Conservation (phyloP, 208 protist genomes). For the Trichomonas vaginalis region DNA sequence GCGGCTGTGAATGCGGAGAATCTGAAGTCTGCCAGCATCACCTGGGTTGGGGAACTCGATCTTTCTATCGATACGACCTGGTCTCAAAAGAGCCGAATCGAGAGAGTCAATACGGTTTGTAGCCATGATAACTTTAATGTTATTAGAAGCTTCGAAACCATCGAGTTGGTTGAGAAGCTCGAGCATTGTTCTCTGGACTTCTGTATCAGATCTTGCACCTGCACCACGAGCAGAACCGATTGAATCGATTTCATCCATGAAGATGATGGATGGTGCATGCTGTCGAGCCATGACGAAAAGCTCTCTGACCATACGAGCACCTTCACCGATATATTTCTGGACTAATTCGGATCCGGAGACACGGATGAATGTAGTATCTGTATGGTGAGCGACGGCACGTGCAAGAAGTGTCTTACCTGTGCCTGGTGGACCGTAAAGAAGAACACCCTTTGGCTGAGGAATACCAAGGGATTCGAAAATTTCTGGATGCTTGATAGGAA, state of each 20-base stretch:
- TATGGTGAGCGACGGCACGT: constrained; percentile 94
- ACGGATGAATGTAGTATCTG: constrained; percentile 80
- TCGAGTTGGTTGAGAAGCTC: constrained; percentile 99
- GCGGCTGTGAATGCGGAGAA: constrained; percentile 96
- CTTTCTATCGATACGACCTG: constrained; percentile 86
- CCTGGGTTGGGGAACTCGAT: constrained; percentile 43
- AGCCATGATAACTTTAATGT: constrained; percentile 92
- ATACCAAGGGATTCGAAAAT: constrained; percentile 97
- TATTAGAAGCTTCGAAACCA: constrained; percentile 94
- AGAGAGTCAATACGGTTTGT: constrained; percentile 99
- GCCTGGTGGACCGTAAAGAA: constrained; percentile 77
- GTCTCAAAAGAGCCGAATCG: constrained; percentile 91
- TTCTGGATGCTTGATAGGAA: constrained; percentile 96
- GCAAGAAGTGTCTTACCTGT: constrained; percentile 88
- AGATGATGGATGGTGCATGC: constrained; percentile 97
- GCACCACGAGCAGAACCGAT: constrained; percentile 66
- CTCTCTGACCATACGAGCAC: constrained; percentile 95
- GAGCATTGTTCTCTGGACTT: constrained; percentile 99
- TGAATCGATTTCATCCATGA: constrained; percentile 99
- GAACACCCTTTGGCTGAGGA: constrained; percentile 90
- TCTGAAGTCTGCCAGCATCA: constrained; percentile 69
- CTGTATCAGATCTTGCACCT: constrained; percentile 56
- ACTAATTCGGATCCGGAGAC: constrained; percentile 97
- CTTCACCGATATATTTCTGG: constrained; percentile 99
- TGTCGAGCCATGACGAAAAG: constrained; percentile 97